A percentile compares a stretch with the other conserved stretches of the same genome.
These are phyloP conservation scores for Thermothelomyces thermophilus DNA, from an alignment of 2,329 filamentous ascomycete genomes.

Conservation along the genomic window DNA sequence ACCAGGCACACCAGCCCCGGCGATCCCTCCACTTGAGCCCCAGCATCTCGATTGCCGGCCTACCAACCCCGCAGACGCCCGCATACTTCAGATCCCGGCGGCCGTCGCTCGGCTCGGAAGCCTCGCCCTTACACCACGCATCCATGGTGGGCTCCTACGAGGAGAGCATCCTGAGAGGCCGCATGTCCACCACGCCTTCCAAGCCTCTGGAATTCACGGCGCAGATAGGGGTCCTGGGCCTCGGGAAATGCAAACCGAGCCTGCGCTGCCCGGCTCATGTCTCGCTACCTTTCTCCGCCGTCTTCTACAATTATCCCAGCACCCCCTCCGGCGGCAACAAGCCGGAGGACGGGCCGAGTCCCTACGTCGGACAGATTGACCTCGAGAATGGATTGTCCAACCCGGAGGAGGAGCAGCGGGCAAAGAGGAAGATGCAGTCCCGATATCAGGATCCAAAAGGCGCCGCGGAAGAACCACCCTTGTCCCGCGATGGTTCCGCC, in stretches of 20 bases:
- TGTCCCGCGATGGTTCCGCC: conserved; percentile 17
- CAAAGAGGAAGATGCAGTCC: conserved; percentile 43
- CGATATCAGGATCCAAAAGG: conserved; percentile 35
- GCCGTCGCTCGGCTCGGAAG: conserved; percentile 67
- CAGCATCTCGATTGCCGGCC: conserved; percentile 34
- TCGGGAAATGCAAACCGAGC: conserved; percentile 79
- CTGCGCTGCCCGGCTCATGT: conserved; percentile 85
- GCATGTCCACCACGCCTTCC: conserved; percentile 95
- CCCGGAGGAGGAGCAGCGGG: conserved; percentile 40
- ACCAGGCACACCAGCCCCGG: conserved; percentile 72
- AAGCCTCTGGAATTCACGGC: conserved; percentile 88
- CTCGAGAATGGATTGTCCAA: conserved; percentile 70
- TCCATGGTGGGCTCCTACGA: conserved; percentile 98
- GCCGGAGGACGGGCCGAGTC: conserved; percentile 80
- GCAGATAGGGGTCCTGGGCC: conserved; percentile 88
- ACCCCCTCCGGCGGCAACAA: conserved; percentile 57
- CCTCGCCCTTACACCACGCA: conserved; percentile 75
- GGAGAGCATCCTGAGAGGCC: conserved; percentile 86
- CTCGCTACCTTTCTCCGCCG: conserved; percentile 82
- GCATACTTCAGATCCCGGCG: conserved; percentile 49
- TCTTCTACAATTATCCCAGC: conserved; percentile 87
- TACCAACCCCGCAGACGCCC: conserved; percentile 46
- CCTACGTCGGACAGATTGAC: conserved; percentile 90
- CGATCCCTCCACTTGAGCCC: conserved; percentile 63
- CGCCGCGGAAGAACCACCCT: conserved; percentile 27